Evolutionary conservation across 257 asterid species (phyloP), one percentile per base, ranked within the genome.

Genomic region (Henckelia pumila): DNA sequence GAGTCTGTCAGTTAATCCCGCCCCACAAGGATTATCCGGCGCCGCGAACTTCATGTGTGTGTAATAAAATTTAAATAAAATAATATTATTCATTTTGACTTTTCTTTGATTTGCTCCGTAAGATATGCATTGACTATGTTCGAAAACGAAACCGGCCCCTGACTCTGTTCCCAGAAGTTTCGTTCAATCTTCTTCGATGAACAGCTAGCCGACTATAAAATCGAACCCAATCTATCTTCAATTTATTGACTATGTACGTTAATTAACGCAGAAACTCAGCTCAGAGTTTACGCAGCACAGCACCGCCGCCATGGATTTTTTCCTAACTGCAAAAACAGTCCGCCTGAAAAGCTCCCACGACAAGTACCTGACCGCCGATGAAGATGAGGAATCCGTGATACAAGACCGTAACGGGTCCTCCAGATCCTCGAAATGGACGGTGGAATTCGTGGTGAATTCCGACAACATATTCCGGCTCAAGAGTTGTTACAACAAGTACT

Each of bases 401-500:
- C 96, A 88, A 61, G 84, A 77, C 59, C 84, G 87, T 3, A 53
- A 77, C 72, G 96, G 94, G 1, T 76, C 85, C 28, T 62, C 88
- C 8, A 71, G 49, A 26, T 76, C 82, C 40, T 95, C 95, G 8
- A 81, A 75, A 14, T 89, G 96, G 96, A 56, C 70, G 5, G 92
- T 86, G 58, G 96, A 89, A 65, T 70, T 81, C 77, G 84, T 83
- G 19, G 78, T 67, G 0, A 67, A 55, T 64, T 67, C 79, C 74
- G 80, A 74, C 71, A 62, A 75, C 26, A 67, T 72, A 0, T 74
- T 89, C 84, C 87, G 95, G 4, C 85, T 89, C 61, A 78, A 79
- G 71, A 83, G 92, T 78, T 81, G 87, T 73, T 82, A 84, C 74
- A 83, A 83, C 58, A 86, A 83, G 83, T 89, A 84, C 77, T 61